A percentile compares a stretch with the other conserved stretches of the same genome.
phyloP scores from a whole-genome alignment of 140 eudicot species.

The Bidens hawaiensis region DNA sequence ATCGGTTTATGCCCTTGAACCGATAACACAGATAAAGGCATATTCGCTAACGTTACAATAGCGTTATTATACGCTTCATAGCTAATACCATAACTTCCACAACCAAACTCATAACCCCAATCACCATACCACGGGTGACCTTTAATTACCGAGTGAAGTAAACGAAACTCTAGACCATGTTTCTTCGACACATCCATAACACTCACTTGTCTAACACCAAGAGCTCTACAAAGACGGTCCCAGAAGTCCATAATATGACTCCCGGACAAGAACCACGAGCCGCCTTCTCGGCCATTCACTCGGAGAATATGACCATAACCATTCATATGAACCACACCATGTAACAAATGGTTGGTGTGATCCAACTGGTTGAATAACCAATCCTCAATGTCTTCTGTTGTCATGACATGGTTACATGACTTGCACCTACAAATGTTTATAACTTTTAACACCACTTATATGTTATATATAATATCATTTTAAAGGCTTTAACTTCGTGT shows the following conservation, averaged over 20 bases:
- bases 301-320: constrained; percentile 93
- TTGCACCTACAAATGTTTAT: constrained; percentile 53
- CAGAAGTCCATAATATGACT: constrained; percentile 85
- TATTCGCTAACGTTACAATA: constrained; percentile 52
- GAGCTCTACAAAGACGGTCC: constrained; percentile 81
- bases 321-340: constrained; percentile 79
- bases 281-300: constrained; percentile 93
- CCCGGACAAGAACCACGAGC: constrained; percentile 78
- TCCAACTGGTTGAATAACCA: constrained; percentile 86
- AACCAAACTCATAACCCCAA: constrained; percentile 91
- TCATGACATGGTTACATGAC: constrained; percentile 79
- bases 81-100: constrained; percentile 77
- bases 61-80: constrained; percentile 52
- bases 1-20: constrained; percentile 69
- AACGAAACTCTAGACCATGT: constrained; percentile 71
- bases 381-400: constrained; percentile 78
- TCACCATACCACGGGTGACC: constrained; percentile 94
- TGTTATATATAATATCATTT: too few species aligned
- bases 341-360: constrained; percentile 78
- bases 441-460: background rate
- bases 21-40: constrained; percentile 47
- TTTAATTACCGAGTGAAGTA: constrained; percentile 64
- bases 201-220: constrained; percentile 87
- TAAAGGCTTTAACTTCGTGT: background rate
- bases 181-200: constrained; percentile 94